Percentiles rank a stretch among this genome's conserved stretches.
Evolutionary conservation across 192 early-diverging fungal genomes (phyloP).

Genomic region (Paraglomus occultum): DNA sequence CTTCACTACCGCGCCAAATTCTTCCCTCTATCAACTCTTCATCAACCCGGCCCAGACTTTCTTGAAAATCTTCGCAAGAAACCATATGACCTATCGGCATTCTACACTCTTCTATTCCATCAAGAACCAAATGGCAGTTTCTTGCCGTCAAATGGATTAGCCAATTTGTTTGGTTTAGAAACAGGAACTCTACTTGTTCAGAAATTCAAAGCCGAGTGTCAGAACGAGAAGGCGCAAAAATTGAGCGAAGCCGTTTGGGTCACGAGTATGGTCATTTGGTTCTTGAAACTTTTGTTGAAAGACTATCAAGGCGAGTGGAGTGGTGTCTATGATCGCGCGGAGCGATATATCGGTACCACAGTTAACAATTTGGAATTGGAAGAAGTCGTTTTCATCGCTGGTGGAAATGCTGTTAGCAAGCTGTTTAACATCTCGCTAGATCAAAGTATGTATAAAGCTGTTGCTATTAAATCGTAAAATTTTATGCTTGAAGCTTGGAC

Average conservation of each 20-base stretch:
- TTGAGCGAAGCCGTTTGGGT: constrained; percentile 3
- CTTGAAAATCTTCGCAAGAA: constrained; percentile 30
- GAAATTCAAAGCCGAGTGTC: background rate
- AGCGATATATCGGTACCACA: constrained; percentile 20
- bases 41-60: constrained; percentile 24
- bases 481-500: background rate
- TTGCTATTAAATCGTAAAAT: background rate
- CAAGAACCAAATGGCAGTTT: constrained; percentile 27
- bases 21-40: constrained; percentile 28
- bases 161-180: constrained; percentile 16
- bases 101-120: constrained; percentile 10
- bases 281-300: constrained; percentile 24
- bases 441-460: constrained; percentile 7
- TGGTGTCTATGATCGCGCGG: constrained; percentile 16
- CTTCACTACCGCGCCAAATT: constrained; percentile 41
- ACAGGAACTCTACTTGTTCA: background rate
- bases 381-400: constrained; percentile 4
- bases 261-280: constrained; percentile 28
- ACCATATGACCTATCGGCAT: constrained; percentile 6
- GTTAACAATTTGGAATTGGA: constrained; percentile 19
- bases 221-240: constrained; percentile 1
- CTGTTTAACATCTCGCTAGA: constrained; percentile 21
- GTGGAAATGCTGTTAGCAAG: constrained; percentile 12
- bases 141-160: constrained; percentile 8
- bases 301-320: constrained; percentile 9